phyloP scores from a whole-genome alignment of 257 asterid genomes.

The Capsicum rhomboideum region DNA sequence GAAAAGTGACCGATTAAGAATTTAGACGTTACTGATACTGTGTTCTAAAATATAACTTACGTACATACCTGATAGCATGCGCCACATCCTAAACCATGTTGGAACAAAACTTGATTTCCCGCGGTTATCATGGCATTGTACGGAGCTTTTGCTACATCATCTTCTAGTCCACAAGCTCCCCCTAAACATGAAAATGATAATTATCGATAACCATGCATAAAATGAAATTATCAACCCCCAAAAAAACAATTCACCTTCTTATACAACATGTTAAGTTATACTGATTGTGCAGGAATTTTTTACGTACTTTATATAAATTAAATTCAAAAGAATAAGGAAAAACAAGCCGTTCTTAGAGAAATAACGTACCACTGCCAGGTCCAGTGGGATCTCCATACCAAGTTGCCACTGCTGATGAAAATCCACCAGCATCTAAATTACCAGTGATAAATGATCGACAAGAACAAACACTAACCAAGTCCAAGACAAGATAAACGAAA shows the following conservation, averaged over 20 bases:
- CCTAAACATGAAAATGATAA: neutral
- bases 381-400: conserved; percentile 3
- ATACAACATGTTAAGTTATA: neutral
- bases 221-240: no score
- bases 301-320: neutral
- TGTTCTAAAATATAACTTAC: neutral
- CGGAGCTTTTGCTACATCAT: neutral
- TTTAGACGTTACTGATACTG: neutral
- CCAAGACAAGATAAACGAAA: neutral
- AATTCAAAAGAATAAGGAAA: neutral
- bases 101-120: conserved; percentile 4
- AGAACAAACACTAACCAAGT: neutral
- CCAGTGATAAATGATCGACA: neutral
- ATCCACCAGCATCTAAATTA: neutral
- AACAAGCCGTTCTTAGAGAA: neutral
- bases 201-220: neutral
- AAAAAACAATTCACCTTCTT: neutral
- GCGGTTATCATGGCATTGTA: conserved; percentile 1
- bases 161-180: conserved; percentile 6
- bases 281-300: neutral
- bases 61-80: neutral
- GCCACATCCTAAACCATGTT: conserved; percentile 3
- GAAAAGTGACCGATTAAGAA: neutral
- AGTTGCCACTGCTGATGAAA: conserved; percentile 3
- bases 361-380: neutral